Conservation (phyloP, 345 rosid species). For the Euphorbia tirucalli region DNA sequence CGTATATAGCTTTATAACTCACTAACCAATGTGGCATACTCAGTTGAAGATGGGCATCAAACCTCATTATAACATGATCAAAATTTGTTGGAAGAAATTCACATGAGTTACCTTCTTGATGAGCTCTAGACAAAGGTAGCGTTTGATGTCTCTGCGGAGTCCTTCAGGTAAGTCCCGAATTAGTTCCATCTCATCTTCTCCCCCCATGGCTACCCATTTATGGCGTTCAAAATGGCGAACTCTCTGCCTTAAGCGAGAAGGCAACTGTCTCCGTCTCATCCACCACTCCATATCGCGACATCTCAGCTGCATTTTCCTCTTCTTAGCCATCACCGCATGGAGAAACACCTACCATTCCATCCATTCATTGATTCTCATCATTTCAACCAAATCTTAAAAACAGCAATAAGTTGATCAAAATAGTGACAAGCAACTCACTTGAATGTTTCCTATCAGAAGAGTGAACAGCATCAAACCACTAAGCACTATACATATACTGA, state of each 20-base stretch:
- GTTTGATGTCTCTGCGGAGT: constrained; percentile 80
- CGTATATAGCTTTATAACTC: too few relatives aligned
- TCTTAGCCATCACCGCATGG: constrained; percentile 71
- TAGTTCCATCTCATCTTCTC: constrained; percentile 67
- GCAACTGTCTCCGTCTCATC: constrained; percentile 90
- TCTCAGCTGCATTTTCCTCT: constrained; percentile 76
- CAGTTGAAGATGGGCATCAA: too few relatives aligned
- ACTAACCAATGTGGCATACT: too few relatives aligned
- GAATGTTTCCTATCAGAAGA: constrained; percentile 76
- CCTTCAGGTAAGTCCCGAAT: constrained; percentile 82
- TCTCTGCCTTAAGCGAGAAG: constrained; percentile 66
- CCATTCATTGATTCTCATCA: constrained; percentile 6
- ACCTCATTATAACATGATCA: background rate
- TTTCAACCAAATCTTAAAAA: constrained; percentile 7
- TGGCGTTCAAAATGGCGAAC: constrained; percentile 75
- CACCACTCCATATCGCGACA: constrained; percentile 87
- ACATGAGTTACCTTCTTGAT: constrained; percentile 54
- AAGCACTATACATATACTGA: constrained; percentile 74
- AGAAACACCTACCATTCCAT: constrained; percentile 52
- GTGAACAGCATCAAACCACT: constrained; percentile 84
- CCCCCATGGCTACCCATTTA: constrained; percentile 72
- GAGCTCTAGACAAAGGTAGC: constrained; percentile 80
- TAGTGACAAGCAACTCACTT: constrained; percentile 37
- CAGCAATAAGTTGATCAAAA: background rate
- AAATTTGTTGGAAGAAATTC: background rate